Base-by-base conservation (phyloP, 352 stramenopile genomes). In the Heterotrichella gracilis region DNA sequence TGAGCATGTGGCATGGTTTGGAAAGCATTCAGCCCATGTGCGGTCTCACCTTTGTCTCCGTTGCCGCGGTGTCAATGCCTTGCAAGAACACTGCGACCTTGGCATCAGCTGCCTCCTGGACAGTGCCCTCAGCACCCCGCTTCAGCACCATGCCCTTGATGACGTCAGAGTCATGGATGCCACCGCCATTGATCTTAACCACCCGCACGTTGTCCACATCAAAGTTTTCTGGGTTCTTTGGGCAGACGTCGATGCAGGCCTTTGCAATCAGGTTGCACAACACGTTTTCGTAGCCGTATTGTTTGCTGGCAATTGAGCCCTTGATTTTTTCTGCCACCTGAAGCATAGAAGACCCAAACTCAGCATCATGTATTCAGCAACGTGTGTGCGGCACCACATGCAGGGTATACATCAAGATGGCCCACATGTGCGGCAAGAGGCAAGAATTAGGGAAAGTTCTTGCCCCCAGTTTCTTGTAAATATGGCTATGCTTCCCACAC, bases 201-300 rank as follows among this genome's bases (percentile, higher is more conserved):
- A 96, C 88, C 70, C 93, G 88, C 70, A 99, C 93, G 72, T 94
- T 95, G 77, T 97, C 92, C 21, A 95, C 85, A 71, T 94, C 90
- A 71, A 98, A 85, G 79, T 71, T 84, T 83, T 70, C 84, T 84
- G n/a, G 74, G 71, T 69, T 22, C 73, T 13, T 74, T 73, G 68
- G 84, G 86, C 77, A 95, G 69, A 92, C 88, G 64, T 84, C 89
- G 40, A 96, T 76, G 75, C 85, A 94, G 9, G 91, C 93, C 71
- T 96, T 78, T 0, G 85, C 85, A 25, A 98, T 88, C 14, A 97
- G 81, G 21, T 86, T 81, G 17, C 85, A 82, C 25, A 99, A 79
- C 22, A 94, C 76, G 22, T 90, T 83, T 73, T 97, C 84, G 70
- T 89, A 92, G 69, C 91, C 91, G 78, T 93, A 93, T 75, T 97